phyloP scores from a whole-genome alignment of 2,329 filamentous ascomycete genomes.

The Curvularia spicifera region DNA sequence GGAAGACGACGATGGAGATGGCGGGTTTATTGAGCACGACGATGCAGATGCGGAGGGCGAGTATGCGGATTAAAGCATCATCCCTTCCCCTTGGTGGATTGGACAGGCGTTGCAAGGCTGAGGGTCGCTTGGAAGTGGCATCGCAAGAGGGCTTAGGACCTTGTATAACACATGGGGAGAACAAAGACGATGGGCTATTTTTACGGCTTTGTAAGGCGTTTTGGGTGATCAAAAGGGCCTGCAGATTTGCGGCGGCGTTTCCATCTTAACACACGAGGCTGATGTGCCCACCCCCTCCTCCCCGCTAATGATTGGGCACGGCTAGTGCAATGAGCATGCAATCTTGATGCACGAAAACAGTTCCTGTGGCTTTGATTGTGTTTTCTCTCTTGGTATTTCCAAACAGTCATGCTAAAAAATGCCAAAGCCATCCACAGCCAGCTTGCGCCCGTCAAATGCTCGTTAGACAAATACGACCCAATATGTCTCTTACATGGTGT shows the following conservation, averaged over 20 bases:
- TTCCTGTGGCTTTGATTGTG: not conserved
- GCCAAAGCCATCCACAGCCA: conserved; percentile 15
- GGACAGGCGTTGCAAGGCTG: not conserved
- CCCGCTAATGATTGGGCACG: conserved; percentile 5
- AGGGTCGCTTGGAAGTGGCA: not conserved
- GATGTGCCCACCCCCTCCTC: not conserved
- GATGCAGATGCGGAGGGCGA: conserved; percentile 50
- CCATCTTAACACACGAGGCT: conserved; percentile 5
- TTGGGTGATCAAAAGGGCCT: conserved; percentile 26
- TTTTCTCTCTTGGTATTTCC: not conserved
- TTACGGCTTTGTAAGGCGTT: conserved; percentile 35
- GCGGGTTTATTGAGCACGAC: conserved; percentile 50
- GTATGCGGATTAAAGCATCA: conserved; percentile 31
- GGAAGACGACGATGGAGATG: conserved; percentile 38
- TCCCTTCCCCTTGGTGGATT: not conserved
- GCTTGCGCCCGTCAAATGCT: conserved; percentile 16
- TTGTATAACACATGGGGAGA: conserved; percentile 24
- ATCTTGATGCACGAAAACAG: not conserved
- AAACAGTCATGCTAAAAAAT: conserved; percentile 11
- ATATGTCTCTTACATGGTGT: conserved; percentile 70
- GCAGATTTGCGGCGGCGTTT: conserved; percentile 18
- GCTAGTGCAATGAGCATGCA: conserved; percentile 1
- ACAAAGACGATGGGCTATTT: conserved; percentile 8
- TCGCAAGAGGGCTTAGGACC: conserved; percentile 5
- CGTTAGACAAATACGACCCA: conserved; percentile 5